These are phyloP conservation scores for Apiotrichum sp. DNA, from an alignment of 1,284 basidiomycete species.

Conservation along the genomic window DNA sequence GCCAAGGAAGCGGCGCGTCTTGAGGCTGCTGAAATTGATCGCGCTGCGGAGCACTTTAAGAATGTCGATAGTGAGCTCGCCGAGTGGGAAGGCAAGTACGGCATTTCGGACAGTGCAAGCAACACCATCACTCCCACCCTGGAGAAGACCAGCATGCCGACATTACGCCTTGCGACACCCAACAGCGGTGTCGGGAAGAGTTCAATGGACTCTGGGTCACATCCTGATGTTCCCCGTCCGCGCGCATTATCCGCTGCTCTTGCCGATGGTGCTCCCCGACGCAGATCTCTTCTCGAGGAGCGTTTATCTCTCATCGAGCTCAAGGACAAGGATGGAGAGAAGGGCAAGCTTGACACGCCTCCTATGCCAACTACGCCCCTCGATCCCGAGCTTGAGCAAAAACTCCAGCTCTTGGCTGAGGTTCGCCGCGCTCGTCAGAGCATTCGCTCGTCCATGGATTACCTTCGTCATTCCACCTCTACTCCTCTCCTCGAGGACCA, in stretches of 20 bases:
- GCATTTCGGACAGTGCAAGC: conserved; percentile 28
- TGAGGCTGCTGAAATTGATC: conserved; percentile 67
- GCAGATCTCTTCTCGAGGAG: not conserved
- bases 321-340: conserved; percentile 1
- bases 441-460: conserved; percentile 36
- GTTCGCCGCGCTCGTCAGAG: conserved; percentile 37
- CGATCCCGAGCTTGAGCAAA: conserved; percentile 35
- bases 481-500: not conserved
- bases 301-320: conserved; percentile 15
- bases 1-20: conserved; percentile 65
- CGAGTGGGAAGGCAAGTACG: conserved; percentile 82
- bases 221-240: not conserved
- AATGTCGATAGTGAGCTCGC: conserved; percentile 64
- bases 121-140: conserved; percentile 2
- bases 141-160: conserved; percentile 2
- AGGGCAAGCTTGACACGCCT: not conserved
- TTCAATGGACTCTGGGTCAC: not conserved
- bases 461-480: conserved; percentile 18
- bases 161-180: not conserved
- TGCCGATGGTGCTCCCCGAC: not conserved
- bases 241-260: not conserved
- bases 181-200: not conserved
- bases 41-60: conserved; percentile 66
- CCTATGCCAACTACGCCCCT: not conserved
- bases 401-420: conserved; percentile 38